Evolutionary conservation across 768 basidiomycete species (phyloP).

Genomic region (Paxillus involutus): DNA sequence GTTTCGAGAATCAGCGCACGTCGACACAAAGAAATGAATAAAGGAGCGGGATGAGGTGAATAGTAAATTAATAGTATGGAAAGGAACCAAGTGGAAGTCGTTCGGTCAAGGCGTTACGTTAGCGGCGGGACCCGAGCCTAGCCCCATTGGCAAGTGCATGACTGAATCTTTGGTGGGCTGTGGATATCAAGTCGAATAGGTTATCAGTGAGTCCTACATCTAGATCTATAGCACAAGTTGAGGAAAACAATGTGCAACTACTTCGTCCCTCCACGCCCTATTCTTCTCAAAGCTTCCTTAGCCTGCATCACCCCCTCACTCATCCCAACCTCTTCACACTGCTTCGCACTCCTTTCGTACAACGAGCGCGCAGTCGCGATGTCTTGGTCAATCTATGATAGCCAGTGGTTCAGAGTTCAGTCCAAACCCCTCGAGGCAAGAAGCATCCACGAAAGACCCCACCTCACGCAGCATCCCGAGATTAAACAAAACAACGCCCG

Average conservation of each 20-base stretch:
- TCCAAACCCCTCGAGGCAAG: background rate
- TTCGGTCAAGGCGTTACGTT: no score
- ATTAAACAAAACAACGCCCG: conserved; percentile 62
- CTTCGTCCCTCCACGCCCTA: conserved; percentile 9
- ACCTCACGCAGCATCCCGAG: conserved; percentile 55
- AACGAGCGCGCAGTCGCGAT: conserved; percentile 25
- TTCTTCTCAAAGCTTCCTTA: conserved; percentile 32
- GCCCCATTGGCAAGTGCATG: no score
- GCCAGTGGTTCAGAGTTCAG: background rate
- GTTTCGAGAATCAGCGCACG: no score
- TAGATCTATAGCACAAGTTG: no score
- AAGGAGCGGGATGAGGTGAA: no score
- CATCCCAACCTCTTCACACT: conserved; percentile 32
- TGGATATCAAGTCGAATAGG: no score
- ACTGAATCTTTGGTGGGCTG: no score
- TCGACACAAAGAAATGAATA: no score
- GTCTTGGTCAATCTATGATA: conserved; percentile 34
- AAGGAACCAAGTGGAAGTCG: no score
- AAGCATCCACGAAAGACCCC: background rate
- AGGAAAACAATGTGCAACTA: background rate
- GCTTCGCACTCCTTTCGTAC: conserved; percentile 31
- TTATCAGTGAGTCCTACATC: no score
- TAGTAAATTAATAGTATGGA: no score
- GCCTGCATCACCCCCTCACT: conserved; percentile 36
- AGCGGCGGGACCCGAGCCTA: no score